phyloP scores from a whole-genome alignment of 148 eudicot genomes.

The Drosera capensis region DNA sequence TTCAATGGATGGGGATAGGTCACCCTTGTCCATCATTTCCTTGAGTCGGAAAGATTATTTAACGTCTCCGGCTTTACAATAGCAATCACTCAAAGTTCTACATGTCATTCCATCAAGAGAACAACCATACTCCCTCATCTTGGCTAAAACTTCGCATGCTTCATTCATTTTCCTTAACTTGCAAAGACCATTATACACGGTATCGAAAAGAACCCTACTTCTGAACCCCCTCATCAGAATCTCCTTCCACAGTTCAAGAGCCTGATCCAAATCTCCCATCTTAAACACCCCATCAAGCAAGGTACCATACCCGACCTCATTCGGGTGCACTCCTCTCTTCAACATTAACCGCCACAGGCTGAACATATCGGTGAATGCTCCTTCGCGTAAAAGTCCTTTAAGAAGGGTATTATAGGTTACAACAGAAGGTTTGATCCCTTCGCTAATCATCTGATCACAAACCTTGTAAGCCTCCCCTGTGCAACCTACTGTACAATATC shows the following conservation, averaged over 20 bases:
- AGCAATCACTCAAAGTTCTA: conserved; percentile 45
- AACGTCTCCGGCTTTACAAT: conserved; percentile 39
- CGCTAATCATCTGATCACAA: conserved; percentile 41
- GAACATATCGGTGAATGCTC: conserved; percentile 32
- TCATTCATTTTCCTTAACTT: conserved; percentile 60
- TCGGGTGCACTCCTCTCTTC: conserved; percentile 39
- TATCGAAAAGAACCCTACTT: conserved; percentile 32
- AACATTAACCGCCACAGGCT: conserved; percentile 42
- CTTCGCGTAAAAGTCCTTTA: conserved; percentile 43
- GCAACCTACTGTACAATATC: conserved; percentile 43
- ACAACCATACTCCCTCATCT: conserved; percentile 54
- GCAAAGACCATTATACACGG: conserved; percentile 67
- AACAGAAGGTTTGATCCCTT: conserved; percentile 30
- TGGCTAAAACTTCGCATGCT: conserved; percentile 40
- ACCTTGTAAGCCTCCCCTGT: conserved; percentile 36
- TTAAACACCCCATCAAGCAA: conserved; percentile 52
- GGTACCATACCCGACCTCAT: conserved; percentile 57
- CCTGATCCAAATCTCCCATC: conserved; percentile 29
- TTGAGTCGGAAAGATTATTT: conserved; percentile 33
- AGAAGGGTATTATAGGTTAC: conserved; percentile 69
- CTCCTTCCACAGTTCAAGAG: conserved; percentile 49
- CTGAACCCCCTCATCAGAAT: conserved; percentile 34
- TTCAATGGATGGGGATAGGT: conserved; percentile 37
- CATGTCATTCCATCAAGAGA: conserved; percentile 46
- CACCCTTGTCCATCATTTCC: conserved; percentile 28